Base-by-base conservation (phyloP, 805 yeast genomes). In the Saturnispora sanitii region DNA sequence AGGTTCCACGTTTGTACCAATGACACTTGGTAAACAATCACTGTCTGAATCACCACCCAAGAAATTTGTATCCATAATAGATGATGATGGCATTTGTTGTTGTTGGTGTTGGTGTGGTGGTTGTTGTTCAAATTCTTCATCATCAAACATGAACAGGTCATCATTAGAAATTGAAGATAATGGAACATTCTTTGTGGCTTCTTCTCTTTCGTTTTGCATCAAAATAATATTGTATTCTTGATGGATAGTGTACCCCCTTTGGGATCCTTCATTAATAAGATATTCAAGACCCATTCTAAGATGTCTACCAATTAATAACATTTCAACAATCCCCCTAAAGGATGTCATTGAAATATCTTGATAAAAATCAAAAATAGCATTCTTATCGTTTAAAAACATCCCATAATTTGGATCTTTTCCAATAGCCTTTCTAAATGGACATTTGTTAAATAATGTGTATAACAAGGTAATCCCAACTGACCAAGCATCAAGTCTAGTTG, bases 401-500 rank as follows among this genome's bases (percentile, higher is more conserved):
- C 57, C 57, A 48, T 64, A 73, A 51, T 73, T 71, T 18, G 55
- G 51, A 54, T 73, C 77, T 28, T 58, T 54, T 2, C 43, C 33
- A 18, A 43, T 37, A 4, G 65, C 64, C 31, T 67, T 65, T 47
- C 69, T 65, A 57, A 74, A 73, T 2, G 78, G 78, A 37, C 74
- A 60, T 29, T 67, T 68, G 16, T 77, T 77, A 54, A 72, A 73
- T 33, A 73, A 58, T 3, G 73, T 59, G 37, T 69, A 69, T 42
- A 73, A 53, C 20, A 74, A 44, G 2, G 77, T 71, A 39, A 73
- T 61, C 3, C 76, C 79, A 44, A 70, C 55, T 2, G 77, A 71
- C 78, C 78, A 73, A 48, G 62, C 60, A 57, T 74, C 79, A n/a
- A 74, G 68, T 34, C 54, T 59, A 42, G 57, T 60, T 25, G 74